Evolutionary conservation across 192 early-diverging fungal genomes (phyloP), one percentile per base, ranked within the genome.

Genomic region (Coemansia sp.): DNA sequence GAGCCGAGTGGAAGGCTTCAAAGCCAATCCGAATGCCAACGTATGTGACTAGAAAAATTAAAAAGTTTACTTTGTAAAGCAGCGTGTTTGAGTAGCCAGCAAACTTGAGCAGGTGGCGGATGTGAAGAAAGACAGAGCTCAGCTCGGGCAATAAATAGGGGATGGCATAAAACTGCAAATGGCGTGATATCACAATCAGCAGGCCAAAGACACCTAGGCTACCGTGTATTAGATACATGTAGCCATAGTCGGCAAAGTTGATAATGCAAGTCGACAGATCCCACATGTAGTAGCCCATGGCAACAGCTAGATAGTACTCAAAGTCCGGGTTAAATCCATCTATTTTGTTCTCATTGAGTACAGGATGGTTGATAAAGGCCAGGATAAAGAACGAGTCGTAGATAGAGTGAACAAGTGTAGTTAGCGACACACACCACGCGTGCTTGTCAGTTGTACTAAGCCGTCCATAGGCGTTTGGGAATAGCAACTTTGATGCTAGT

Each of bases 91-190:
- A 14, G 9, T 47, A 26, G 0, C 77, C 72, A 0, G 71, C 59
- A 7, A 36, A 57, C 22, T 80, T 80, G 7, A 80, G 46, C 57
- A 80, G 37, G 38, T 71, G 68, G 12, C 77, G 62, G 19, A 73
- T 62, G 22, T 80, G 65, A 28, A 80, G 53, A 54, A 80, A 74
- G 6, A 80, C 61, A 0, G 77, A 80, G 68, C 77, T 80, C 17
- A 71, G 25, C 15, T 80, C 77, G 0, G 77, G 77, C 31, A 80
- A 65, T 57, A 80, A 38, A 57, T 57, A 80, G 6, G 71, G 71
- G 23, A 80, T 64, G 0, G 77, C 67, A 17, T 74, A 80, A 23
- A 68, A 80, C 60, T 80, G 77, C 47, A 80, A 48, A 46, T 80
- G 77, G 10, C 71, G 28, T 20, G 77, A 80, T 1, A 65, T 71